Percentiles rank a stretch among this genome's conserved stretches.
These are phyloP conservation scores for Cucurbita moschata DNA, from an alignment of 306 rosid species.

Conservation along the genomic window DNA sequence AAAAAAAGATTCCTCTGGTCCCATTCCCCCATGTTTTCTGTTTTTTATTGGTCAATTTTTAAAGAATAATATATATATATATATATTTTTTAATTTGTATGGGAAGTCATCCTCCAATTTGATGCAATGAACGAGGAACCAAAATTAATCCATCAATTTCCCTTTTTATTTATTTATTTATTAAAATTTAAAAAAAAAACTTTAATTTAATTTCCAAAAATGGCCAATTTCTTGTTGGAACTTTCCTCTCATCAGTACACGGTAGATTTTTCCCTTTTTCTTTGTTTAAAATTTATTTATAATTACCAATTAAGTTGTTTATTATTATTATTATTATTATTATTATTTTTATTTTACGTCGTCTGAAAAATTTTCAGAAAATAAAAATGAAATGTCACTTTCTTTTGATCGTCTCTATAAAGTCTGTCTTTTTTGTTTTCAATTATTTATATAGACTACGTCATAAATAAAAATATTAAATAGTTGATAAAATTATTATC, in stretches of 20 bases:
- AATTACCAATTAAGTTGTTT: background rate
- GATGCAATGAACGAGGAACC: slow-evolving; percentile 9
- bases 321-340: too few relatives aligned
- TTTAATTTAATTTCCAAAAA: background rate
- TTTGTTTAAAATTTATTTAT: background rate
- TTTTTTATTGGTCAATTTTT: background rate
- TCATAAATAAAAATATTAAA: background rate
- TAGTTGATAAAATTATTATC: background rate
- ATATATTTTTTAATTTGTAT: background rate
- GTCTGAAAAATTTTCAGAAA: background rate
- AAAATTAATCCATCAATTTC: background rate
- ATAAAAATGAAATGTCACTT: background rate
- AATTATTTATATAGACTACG: background rate
- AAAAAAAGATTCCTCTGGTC: slow-evolving; percentile 6
- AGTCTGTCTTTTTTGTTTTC: background rate
- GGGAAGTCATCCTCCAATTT: slow-evolving; percentile 11
- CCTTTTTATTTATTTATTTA: background rate
- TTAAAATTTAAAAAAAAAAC: background rate
- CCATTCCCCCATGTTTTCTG: background rate
- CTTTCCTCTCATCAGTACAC: slow-evolving; percentile 2
- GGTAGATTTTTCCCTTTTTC: background rate
- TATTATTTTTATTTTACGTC: background rate
- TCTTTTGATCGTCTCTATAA: background rate
- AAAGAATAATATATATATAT: background rate
- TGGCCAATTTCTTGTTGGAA: background rate